Evolutionary conservation across 768 basidiomycete genomes (phyloP).

Genomic region (Tylopilus sp.): DNA sequence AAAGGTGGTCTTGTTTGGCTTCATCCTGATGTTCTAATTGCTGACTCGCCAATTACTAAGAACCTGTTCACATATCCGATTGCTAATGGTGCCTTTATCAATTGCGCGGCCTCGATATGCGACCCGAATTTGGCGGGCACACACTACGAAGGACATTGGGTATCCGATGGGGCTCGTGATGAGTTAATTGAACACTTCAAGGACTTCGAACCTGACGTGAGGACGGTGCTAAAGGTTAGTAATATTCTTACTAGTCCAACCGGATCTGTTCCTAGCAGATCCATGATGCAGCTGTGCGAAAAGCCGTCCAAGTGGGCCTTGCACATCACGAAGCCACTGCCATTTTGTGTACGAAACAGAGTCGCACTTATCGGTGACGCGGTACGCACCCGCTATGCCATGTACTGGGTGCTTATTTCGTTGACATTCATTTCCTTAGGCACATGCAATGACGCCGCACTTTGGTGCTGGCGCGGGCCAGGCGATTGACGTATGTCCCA

Average conservation of each 20-base stretch:
- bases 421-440: not conserved
- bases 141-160: slow-evolving; percentile 31
- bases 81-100: slow-evolving; percentile 34
- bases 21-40: not conserved
- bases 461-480: not conserved
- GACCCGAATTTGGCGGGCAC: slow-evolving; percentile 30
- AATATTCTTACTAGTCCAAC: not conserved
- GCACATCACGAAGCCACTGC: slow-evolving; percentile 39
- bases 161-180: slow-evolving; percentile 27
- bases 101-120: slow-evolving; percentile 31
- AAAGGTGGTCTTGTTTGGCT: not conserved
- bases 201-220: slow-evolving; percentile 38
- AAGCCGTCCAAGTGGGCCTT: slow-evolving; percentile 43
- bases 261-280: not conserved
- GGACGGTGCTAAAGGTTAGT: slow-evolving; percentile 27
- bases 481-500: not conserved
- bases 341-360: slow-evolving; percentile 35
- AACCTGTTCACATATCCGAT: slow-evolving; percentile 40
- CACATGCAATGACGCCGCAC: not conserved
- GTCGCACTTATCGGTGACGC: slow-evolving; percentile 52
- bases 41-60: slow-evolving; percentile 21
- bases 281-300: slow-evolving; percentile 30
- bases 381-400: slow-evolving; percentile 20
- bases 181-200: slow-evolving; percentile 32
- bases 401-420: too few relatives aligned